Conservation (phyloP, 257 asterid genomes). For the Gentiana dahurica region DNA sequence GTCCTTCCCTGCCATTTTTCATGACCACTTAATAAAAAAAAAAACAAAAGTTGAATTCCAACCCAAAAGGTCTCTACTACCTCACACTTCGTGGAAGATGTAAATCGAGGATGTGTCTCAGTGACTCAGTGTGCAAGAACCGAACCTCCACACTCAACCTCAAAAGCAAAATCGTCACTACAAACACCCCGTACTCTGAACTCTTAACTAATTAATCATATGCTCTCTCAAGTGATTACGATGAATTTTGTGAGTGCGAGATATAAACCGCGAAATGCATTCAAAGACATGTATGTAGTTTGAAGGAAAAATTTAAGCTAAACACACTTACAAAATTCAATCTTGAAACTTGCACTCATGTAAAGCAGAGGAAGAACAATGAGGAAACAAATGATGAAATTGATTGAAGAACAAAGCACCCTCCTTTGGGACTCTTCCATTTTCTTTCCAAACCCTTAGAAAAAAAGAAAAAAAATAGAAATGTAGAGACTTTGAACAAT, state of each 20-base stretch:
- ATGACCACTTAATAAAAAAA: neutral
- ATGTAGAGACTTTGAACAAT: neutral
- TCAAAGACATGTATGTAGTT: neutral
- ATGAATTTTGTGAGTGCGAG: no score
- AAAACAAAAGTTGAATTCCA: neutral
- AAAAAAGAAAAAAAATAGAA: neutral
- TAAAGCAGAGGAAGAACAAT: conserved; percentile 13
- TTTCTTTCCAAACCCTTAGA: neutral
- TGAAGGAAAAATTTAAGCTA: no score
- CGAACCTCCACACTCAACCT: no score
- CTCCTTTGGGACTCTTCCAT: conserved; percentile 13
- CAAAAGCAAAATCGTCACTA: no score
- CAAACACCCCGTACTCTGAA: no score
- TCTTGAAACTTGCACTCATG: conserved; percentile 9
- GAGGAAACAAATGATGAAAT: conserved; percentile 1
- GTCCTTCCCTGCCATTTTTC: conserved; percentile 6
- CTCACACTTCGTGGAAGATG: no score
- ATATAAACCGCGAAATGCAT: neutral
- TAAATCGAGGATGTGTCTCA: no score
- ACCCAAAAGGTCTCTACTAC: neutral
- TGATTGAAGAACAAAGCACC: conserved; percentile 5
- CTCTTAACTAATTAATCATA: no score
- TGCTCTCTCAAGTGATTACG: no score
- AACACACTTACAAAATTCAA: conserved; percentile 12
- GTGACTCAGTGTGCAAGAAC: no score